Evolutionary conservation across 2,329 filamentous ascomycete species (phyloP).

Genomic region (Fusarium sp.): DNA sequence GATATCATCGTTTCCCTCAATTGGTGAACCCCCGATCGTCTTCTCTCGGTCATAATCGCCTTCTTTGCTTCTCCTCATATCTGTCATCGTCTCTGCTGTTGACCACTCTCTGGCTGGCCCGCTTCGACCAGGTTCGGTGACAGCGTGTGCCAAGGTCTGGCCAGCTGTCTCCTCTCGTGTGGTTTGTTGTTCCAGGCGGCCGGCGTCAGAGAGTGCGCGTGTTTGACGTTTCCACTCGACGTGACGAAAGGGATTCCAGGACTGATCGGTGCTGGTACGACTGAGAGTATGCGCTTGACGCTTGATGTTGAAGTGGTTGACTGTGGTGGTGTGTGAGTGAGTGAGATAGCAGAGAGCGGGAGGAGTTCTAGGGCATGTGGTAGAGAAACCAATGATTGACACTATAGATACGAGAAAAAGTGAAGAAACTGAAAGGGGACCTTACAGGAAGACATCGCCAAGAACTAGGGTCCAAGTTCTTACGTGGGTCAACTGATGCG

Average conservation of each 20-base stretch:
- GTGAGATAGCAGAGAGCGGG: not conserved
- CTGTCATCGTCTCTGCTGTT: conserved; percentile 38
- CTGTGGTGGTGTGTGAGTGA: conserved; percentile 39
- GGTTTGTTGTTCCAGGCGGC: conserved; percentile 46
- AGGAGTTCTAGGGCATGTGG: not conserved
- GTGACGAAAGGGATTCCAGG: conserved; percentile 57
- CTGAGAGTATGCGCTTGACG: conserved; percentile 55
- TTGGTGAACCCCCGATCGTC: conserved; percentile 22
- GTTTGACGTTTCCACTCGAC: conserved; percentile 47
- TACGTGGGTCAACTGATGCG: conserved; percentile 7
- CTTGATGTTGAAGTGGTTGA: conserved; percentile 58
- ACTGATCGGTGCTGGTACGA: conserved; percentile 50
- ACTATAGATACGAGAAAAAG: not conserved
- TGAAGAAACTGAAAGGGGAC: conserved; percentile 18
- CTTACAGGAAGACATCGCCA: conserved; percentile 38
- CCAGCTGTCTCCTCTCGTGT: conserved; percentile 34
- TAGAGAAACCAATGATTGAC: not conserved
- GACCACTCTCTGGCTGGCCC: conserved; percentile 39
- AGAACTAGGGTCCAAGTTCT: conserved; percentile 25
- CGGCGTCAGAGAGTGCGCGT: conserved; percentile 42
- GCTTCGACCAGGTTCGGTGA: conserved; percentile 45
- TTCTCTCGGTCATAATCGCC: conserved; percentile 25
- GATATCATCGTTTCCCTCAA: conserved; percentile 31
- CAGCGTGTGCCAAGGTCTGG: conserved; percentile 48
- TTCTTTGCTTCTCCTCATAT: conserved; percentile 20